These are phyloP conservation scores for Iberis pinnata DNA, from an alignment of 345 rosid genomes.

Conservation along the genomic window DNA sequence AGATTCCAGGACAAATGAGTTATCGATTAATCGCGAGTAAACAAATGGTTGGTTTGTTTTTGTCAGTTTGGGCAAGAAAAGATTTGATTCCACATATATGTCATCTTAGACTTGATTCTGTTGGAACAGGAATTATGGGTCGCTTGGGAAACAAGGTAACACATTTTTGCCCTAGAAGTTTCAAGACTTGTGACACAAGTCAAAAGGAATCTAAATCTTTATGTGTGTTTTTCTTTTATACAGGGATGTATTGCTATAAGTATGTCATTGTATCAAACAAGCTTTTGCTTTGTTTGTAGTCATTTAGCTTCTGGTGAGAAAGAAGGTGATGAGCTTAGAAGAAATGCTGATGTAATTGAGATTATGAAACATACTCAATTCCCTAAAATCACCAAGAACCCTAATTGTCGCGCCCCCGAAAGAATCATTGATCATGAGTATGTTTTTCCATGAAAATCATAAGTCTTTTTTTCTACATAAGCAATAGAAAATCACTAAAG, in stretches of 20 bases:
- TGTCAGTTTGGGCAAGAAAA: conserved; percentile 74
- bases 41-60: conserved; percentile 97
- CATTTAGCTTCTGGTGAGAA: conserved; percentile 97
- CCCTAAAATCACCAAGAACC: conserved; percentile 56
- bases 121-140: conserved; percentile 94
- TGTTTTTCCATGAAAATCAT: conserved; percentile 25
- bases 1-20: conserved; percentile 29
- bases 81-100: conserved; percentile 81
- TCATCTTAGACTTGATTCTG: conserved; percentile 70
- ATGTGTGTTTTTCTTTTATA: neutral
- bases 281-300: conserved; percentile 89
- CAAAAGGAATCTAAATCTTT: neutral
- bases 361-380: conserved; percentile 71
- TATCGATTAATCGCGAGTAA: conserved; percentile 71
- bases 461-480: neutral
- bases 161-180: neutral
- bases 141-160: conserved; percentile 84
- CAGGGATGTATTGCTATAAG: conserved; percentile 93
- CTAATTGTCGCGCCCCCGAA: conserved; percentile 56
- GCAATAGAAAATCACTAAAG: neutral
- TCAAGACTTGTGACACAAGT: neutral
- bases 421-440: conserved; percentile 77
- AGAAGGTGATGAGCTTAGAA: conserved; percentile 85
- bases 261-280: conserved; percentile 86
- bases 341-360: conserved; percentile 83